phyloP scores from a whole-genome alignment of 805 yeast genomes.

The Candida namnaoensis region DNA sequence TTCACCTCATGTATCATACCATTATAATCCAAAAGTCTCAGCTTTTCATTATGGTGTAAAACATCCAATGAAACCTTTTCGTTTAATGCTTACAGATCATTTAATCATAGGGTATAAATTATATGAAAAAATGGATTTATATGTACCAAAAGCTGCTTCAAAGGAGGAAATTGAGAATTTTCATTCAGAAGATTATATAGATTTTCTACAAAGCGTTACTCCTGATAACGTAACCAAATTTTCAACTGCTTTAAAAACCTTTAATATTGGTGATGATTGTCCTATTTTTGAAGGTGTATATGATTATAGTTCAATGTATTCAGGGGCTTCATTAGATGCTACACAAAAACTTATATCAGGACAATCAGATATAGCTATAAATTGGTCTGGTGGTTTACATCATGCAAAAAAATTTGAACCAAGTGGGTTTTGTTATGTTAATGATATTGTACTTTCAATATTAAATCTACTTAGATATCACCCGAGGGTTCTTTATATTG shows the following conservation, averaged over 20 bases:
- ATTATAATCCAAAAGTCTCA: slow-evolving; percentile 73
- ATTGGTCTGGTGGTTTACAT: slow-evolving; percentile 90
- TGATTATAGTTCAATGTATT: slow-evolving; percentile 69
- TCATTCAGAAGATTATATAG: slow-evolving; percentile 96
- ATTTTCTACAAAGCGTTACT: slow-evolving; percentile 80
- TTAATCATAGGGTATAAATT: slow-evolving; percentile 94
- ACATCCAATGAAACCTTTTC: slow-evolving; percentile 98
- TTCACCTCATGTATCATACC: slow-evolving; percentile 72
- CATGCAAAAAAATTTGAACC: slow-evolving; percentile 91
- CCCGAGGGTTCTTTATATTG: slow-evolving; percentile 81
- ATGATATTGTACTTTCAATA: slow-evolving; percentile 83
- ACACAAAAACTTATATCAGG: slow-evolving; percentile 75
- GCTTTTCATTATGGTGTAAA: slow-evolving; percentile 93
- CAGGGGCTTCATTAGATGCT: slow-evolving; percentile 90
- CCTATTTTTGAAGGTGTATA: slow-evolving; percentile 76
- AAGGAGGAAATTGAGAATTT: slow-evolving; percentile 97
- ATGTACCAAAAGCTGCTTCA: slow-evolving; percentile 95
- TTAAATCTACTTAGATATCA: slow-evolving; percentile 71
- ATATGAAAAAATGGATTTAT: slow-evolving; percentile 94
- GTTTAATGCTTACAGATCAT: slow-evolving; percentile 98
- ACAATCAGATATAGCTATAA: slow-evolving; percentile 85
- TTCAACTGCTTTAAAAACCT: slow-evolving; percentile 80
- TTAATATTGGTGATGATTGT: slow-evolving; percentile 95
- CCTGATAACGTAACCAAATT: slow-evolving; percentile 88
- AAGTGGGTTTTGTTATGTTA: slow-evolving; percentile 84